These are phyloP conservation scores for Hypoxylon fuscum DNA, from an alignment of 495 filamentous ascomycete genomes.

Conservation along the genomic window DNA sequence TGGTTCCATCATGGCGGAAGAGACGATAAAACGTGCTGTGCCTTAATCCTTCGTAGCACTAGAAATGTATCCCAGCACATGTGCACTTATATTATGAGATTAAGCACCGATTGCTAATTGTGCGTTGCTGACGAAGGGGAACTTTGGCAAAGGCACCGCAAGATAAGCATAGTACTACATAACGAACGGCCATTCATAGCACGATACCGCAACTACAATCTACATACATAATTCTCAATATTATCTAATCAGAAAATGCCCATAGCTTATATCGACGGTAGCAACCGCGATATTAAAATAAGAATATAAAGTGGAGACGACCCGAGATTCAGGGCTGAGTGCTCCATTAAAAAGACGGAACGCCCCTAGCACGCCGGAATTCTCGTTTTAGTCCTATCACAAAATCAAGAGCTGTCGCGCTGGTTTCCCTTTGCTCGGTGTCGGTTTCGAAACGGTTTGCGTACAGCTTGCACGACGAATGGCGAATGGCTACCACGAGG, in stretches of 20 bases:
- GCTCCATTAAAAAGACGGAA: not conserved
- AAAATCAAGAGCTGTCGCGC: not conserved
- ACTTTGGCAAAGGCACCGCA: constrained; percentile 5
- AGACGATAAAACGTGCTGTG: not conserved
- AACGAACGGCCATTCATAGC: constrained; percentile 1
- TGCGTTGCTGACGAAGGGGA: constrained; percentile 1
- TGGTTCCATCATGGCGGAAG: constrained; percentile 8
- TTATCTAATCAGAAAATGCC: constrained; percentile 1
- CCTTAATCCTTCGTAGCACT: too few relatives aligned
- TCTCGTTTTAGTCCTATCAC: constrained; percentile 4
- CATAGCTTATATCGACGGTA: constrained; percentile 5
- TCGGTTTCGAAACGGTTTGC: constrained; percentile 19
- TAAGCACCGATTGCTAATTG: constrained; percentile 8
- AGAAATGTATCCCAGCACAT: too few relatives aligned
- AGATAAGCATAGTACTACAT: constrained; percentile 4
- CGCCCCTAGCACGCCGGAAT: constrained; percentile 20
- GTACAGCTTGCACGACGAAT: constrained; percentile 6
- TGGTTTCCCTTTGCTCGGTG: constrained; percentile 19
- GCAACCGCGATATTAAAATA: not conserved
- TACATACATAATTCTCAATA: too few relatives aligned
- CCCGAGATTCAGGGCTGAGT: constrained; percentile 7
- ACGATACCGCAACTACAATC: constrained; percentile 2
- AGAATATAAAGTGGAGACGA: not conserved
- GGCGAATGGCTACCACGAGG: not conserved
- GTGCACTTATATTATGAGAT: too few relatives aligned